Conservation (phyloP, 2,329 filamentous ascomycete genomes). For the Penicillium paneum region DNA sequence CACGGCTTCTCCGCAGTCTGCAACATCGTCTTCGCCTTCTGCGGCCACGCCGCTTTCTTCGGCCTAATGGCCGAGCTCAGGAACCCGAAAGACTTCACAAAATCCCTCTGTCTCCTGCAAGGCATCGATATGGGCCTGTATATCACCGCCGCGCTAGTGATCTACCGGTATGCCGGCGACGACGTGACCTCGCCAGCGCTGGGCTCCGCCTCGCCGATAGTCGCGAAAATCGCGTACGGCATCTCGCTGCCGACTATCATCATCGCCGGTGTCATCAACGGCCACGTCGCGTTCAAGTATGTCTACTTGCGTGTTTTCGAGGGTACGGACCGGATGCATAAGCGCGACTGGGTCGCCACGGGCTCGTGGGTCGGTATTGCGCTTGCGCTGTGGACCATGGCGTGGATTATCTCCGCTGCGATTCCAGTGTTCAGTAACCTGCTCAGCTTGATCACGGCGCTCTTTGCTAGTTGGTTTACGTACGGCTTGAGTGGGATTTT, state of each 20-base stretch:
- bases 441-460: constrained; percentile 60
- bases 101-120: constrained; percentile 62
- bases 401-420: constrained; percentile 66
- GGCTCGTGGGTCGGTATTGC: constrained; percentile 60
- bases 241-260: constrained; percentile 69
- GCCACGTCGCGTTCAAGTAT: constrained; percentile 64
- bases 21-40: constrained; percentile 71
- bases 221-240: constrained; percentile 65
- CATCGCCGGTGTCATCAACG: constrained; percentile 68
- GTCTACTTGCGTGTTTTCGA: constrained; percentile 63
- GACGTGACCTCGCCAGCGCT: constrained; percentile 64
- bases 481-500: constrained; percentile 41
- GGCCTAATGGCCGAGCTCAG: constrained; percentile 63
- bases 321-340: constrained; percentile 55
- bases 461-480: constrained; percentile 68
- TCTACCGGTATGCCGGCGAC: constrained; percentile 64
- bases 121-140: constrained; percentile 60
- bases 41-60: constrained; percentile 68
- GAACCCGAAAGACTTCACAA: constrained; percentile 58
- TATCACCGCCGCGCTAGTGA: constrained; percentile 62
- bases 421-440: constrained; percentile 68
- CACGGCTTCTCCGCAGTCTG: constrained; percentile 59
- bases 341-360: constrained; percentile 51
- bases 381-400: constrained; percentile 55
- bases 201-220: constrained; percentile 54